phyloP scores from a whole-genome alignment of 495 filamentous ascomycete genomes.

The Penicillium odoratum region DNA sequence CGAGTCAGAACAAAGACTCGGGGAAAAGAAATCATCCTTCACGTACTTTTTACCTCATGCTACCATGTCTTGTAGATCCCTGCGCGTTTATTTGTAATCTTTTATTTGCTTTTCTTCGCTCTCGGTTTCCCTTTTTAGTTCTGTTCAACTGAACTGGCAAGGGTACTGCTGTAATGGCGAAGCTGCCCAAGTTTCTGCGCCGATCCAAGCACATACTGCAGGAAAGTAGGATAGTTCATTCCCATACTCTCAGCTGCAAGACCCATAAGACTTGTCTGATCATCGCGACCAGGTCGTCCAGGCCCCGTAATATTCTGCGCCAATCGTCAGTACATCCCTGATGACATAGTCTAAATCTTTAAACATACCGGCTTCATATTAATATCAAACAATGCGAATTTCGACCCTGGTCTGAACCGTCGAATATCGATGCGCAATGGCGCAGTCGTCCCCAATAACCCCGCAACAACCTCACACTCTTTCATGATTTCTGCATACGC shows the following conservation, averaged over 20 bases:
- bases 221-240: conserved; percentile 19
- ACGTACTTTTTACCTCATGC: neutral
- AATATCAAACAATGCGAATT: conserved; percentile 40
- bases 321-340: neutral
- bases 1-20: neutral
- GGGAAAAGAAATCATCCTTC: conserved; percentile 7
- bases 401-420: conserved; percentile 21
- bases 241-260: conserved; percentile 25
- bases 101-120: neutral
- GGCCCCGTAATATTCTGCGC: conserved; percentile 29
- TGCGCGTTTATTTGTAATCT: neutral
- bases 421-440: conserved; percentile 38
- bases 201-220: conserved; percentile 18
- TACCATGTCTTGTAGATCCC: neutral
- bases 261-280: conserved; percentile 26
- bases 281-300: conserved; percentile 29
- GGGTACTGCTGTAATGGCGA: conserved; percentile 13
- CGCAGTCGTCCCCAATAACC: conserved; percentile 24
- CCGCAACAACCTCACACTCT: conserved; percentile 32
- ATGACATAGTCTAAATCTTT: neutral
- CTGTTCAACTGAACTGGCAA: neutral
- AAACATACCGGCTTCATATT: conserved; percentile 42
- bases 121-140: neutral
- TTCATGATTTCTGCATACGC: conserved; percentile 21
- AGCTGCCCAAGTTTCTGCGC: conserved; percentile 9